A percentile compares a stretch with the other conserved stretches of the same genome.
Evolutionary conservation across 345 rosid species (phyloP).

Genomic region (Populus tremula): DNA sequence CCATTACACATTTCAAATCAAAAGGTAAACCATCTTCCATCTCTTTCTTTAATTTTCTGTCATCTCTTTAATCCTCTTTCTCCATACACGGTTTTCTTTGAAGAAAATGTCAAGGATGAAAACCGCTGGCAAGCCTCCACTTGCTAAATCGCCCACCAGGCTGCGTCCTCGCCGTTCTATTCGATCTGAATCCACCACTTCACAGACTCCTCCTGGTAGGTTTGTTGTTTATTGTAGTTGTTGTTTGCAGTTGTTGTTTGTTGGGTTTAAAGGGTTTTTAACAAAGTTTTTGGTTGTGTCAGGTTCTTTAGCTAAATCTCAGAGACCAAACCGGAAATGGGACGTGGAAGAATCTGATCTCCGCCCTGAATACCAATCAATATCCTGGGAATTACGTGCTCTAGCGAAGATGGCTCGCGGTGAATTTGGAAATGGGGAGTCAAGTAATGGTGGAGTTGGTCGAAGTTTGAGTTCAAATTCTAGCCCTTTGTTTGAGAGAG

Average conservation of each 20-base stretch:
- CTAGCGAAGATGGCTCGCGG: slow-evolving; percentile 48
- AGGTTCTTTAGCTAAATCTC: slow-evolving; percentile 58
- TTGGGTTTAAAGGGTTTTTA: background rate
- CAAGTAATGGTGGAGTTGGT: slow-evolving; percentile 8
- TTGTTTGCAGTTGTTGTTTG: background rate
- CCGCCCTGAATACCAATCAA: slow-evolving; percentile 52
- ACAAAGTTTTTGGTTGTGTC: background rate
- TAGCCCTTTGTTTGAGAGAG: slow-evolving; percentile 63
- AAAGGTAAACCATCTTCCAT: background rate
- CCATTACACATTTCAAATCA: background rate
- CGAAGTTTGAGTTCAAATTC: slow-evolving; percentile 22
- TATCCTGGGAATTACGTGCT: slow-evolving; percentile 65
- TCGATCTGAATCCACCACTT: slow-evolving; percentile 37
- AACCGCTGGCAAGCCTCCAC: slow-evolving; percentile 65
- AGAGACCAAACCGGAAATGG: slow-evolving; percentile 39
- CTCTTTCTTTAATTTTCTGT: background rate
- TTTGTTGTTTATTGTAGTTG: background rate
- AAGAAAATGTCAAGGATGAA: slow-evolving; percentile 55
- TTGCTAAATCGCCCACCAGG: slow-evolving; percentile 66
- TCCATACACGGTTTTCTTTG: background rate
- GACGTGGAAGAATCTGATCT: slow-evolving; percentile 39
- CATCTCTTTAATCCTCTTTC: background rate
- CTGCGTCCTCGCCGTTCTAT: slow-evolving; percentile 54
- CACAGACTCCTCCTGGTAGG: slow-evolving; percentile 68
- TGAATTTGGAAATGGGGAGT: slow-evolving; percentile 32